Base-by-base conservation (phyloP, 345 rosid genomes). In the Iberis pinnata region DNA sequence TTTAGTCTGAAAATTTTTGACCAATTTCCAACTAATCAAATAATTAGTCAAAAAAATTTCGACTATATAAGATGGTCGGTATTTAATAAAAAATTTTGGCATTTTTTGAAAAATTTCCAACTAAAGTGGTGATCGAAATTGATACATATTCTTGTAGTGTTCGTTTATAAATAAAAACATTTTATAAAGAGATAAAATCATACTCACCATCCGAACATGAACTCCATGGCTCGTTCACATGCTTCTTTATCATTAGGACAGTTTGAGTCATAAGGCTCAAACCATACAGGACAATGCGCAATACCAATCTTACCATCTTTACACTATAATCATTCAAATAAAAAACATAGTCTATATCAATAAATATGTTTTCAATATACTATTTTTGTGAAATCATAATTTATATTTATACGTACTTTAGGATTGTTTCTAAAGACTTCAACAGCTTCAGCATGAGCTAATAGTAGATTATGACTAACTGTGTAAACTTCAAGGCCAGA, bases 121-220 rank as follows among this genome's bases (percentile, higher is more conserved):
- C n/a, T n/a, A n/a, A n/a, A n/a, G n/a, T n/a, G n/a, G n/a, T n/a
- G n/a, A n/a, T n/a, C n/a, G n/a, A n/a, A n/a, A n/a, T n/a, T n/a
- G n/a, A n/a, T n/a, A n/a, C n/a, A n/a, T n/a, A n/a, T n/a, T n/a
- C n/a, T n/a, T n/a, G n/a, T n/a, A n/a, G n/a, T n/a, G n/a, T n/a
- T n/a, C n/a, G n/a, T n/a, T n/a, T n/a, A n/a, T n/a, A n/a, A n/a
- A n/a, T n/a, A n/a, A n/a, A n/a, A n/a, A 14, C 18, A 14, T 19
- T 9, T 18, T 55, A 39, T 5, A 40, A 9, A 8, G 16, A 29
- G 33, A 33, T 16, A 49, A 14, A 12, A 29, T 6, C 12, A n/a
- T n/a, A 47, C 68, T 69, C 35, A 69, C 68, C 73, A 69, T 13
- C 73, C 65, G 35, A 69, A 62, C 69, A 63, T 69, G 38, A 58